Conservation (phyloP, 257 asterid species). For the Cynanchum wilfordii region DNA sequence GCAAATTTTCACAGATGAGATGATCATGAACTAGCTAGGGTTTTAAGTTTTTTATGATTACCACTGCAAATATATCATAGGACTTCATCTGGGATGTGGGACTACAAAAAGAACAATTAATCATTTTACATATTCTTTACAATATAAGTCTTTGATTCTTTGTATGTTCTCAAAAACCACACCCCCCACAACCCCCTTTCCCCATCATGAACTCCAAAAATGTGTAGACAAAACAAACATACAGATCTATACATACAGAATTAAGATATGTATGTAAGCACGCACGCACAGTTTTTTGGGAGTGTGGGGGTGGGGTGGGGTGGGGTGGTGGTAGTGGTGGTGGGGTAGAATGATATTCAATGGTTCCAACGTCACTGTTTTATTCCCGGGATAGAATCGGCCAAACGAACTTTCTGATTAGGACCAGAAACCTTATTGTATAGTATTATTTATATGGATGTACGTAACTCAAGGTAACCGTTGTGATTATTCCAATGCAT, state of each 20-base stretch:
- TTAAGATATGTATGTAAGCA: neutral
- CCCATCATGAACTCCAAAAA: neutral
- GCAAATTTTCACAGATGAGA: neutral
- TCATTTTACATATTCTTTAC: neutral
- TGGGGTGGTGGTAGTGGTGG: neutral
- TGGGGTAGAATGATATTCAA: constrained; percentile 26
- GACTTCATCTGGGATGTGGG: neutral
- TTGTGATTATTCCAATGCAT: constrained; percentile 57
- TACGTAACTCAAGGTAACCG: constrained; percentile 55
- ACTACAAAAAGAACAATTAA: neutral
- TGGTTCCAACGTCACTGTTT: constrained; percentile 36
- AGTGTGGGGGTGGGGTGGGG: neutral
- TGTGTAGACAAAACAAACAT: neutral
- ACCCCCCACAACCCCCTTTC: neutral
- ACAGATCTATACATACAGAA: neutral
- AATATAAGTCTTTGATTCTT: neutral
- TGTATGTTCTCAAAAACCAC: neutral
- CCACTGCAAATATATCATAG: neutral
- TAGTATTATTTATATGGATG: constrained; percentile 18
- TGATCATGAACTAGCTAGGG: neutral
- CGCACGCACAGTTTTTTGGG: neutral
- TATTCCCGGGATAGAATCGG: constrained; percentile 40
- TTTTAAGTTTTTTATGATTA: neutral
- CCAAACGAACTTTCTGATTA: constrained; percentile 39
- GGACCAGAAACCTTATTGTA: constrained; percentile 23